phyloP scores from a whole-genome alignment of 2,329 filamentous ascomycete species.

The Aspergillaceae sp. region DNA sequence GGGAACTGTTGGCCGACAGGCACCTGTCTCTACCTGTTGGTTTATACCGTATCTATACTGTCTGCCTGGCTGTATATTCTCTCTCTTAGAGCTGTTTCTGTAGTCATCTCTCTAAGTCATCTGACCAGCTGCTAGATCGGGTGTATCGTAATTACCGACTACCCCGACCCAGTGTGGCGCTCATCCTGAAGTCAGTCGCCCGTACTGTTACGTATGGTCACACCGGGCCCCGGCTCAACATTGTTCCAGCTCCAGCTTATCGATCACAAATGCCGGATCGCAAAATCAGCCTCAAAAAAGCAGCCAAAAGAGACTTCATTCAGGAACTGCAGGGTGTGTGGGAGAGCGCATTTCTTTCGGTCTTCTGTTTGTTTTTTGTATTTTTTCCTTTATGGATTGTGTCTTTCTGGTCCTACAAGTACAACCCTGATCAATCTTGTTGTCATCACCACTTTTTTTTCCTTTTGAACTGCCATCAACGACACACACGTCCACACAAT shows the following conservation, averaged over 20 bases:
- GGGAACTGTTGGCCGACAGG: too few species aligned
- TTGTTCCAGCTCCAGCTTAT: constrained; percentile 1
- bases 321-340: background rate
- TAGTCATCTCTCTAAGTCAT: too few species aligned
- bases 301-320: constrained; percentile 11
- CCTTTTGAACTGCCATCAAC: background rate
- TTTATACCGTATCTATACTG: background rate
- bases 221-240: background rate
- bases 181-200: constrained; percentile 7
- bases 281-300: constrained; percentile 1
- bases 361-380: constrained; percentile 9
- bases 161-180: background rate
- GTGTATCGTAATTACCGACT: background rate
- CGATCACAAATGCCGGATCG: too few species aligned
- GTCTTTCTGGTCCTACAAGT: constrained; percentile 11
- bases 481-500: constrained; percentile 1
- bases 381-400: constrained; percentile 3
- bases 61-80: too few species aligned
- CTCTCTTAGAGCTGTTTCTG: too few species aligned
- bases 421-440: constrained; percentile 2
- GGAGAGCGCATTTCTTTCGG: constrained; percentile 2
- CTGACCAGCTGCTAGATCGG: too few species aligned
- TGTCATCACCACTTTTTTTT: constrained; percentile 7
- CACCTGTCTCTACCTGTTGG: background rate
- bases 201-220: constrained; percentile 7